These are phyloP conservation scores for Taiozyma onychis DNA, from an alignment of 1,139 yeast species.

Conservation along the genomic window DNA sequence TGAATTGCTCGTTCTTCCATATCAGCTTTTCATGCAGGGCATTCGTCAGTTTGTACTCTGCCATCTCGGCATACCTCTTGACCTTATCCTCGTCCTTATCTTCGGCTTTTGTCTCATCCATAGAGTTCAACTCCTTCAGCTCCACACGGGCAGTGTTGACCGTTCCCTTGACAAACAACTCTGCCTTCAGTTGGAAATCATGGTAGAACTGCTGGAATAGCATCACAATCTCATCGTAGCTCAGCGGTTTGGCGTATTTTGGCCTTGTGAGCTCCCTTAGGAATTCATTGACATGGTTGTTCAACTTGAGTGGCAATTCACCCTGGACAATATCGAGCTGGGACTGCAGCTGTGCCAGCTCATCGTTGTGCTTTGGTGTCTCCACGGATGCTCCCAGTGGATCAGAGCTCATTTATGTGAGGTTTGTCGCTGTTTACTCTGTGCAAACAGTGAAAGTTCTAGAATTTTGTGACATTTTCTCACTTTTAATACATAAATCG, in stretches of 20 bases:
- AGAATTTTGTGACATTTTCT: neutral
- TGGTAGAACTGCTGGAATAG: constrained; percentile 49
- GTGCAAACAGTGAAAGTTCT: neutral
- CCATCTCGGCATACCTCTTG: constrained; percentile 11
- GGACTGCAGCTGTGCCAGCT: neutral
- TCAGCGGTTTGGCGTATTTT: constrained; percentile 46
- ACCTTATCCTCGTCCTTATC: constrained; percentile 2
- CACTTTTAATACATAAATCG: neutral
- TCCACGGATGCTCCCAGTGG: constrained; percentile 1
- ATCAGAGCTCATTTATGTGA: constrained; percentile 3
- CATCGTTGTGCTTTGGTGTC: neutral
- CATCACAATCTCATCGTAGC: constrained; percentile 44
- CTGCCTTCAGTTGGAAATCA: constrained; percentile 7
- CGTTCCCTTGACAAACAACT: constrained; percentile 14
- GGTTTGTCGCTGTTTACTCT: neutral
- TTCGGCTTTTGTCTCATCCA: constrained; percentile 4
- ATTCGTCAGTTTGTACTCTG: constrained; percentile 13
- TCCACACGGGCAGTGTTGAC: constrained; percentile 6
- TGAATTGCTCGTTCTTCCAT: constrained; percentile 11
- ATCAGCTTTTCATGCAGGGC: constrained; percentile 12
- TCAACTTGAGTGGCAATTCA: constrained; percentile 7
- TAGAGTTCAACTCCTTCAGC: constrained; percentile 3
- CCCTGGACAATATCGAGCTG: neutral
- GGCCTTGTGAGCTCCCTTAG: constrained; percentile 49
- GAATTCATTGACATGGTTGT: constrained; percentile 26